These are phyloP conservation scores for Penicillium mononematosum DNA, from an alignment of 495 filamentous ascomycete genomes.

Conservation along the genomic window DNA sequence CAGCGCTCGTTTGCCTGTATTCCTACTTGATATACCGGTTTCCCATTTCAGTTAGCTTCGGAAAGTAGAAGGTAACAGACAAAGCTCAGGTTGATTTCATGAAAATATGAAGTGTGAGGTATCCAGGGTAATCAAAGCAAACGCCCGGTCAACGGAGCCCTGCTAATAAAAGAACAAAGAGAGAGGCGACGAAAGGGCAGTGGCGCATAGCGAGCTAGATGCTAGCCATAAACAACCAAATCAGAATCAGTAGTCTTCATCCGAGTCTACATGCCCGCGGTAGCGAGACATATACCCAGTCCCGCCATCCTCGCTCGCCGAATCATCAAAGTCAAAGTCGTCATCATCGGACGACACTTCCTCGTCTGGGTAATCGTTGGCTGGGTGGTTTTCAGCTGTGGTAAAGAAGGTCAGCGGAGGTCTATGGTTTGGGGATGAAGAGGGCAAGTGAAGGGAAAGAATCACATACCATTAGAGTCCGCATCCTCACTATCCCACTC, in stretches of 20 bases:
- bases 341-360: slow-evolving; percentile 58
- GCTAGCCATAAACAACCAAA: background rate
- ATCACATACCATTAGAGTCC: slow-evolving; percentile 56
- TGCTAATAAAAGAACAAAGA: background rate
- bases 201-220: background rate
- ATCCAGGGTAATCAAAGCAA: background rate
- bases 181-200: background rate
- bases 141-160: background rate
- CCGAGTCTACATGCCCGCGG: slow-evolving; percentile 33
- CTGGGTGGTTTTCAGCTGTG: slow-evolving; percentile 64
- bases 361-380: slow-evolving; percentile 68
- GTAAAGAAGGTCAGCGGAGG: slow-evolving; percentile 5
- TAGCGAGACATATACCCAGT: slow-evolving; percentile 24
- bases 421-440: background rate
- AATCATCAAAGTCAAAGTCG: slow-evolving; percentile 50
- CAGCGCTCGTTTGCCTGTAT: background rate
- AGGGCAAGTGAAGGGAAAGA: background rate
- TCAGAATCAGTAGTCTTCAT: slow-evolving; percentile 27
- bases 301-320: slow-evolving; percentile 45
- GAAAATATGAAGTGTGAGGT: background rate
- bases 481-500: slow-evolving; percentile 62
- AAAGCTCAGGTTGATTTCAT: background rate
- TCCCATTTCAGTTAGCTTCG: background rate
- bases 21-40: background rate
- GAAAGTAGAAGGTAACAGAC: background rate